A percentile compares a stretch with the other conserved stretches of the same genome.
These are phyloP conservation scores for Lactarius sp. DNA, from an alignment of 768 basidiomycete genomes.

Conservation along the genomic window DNA sequence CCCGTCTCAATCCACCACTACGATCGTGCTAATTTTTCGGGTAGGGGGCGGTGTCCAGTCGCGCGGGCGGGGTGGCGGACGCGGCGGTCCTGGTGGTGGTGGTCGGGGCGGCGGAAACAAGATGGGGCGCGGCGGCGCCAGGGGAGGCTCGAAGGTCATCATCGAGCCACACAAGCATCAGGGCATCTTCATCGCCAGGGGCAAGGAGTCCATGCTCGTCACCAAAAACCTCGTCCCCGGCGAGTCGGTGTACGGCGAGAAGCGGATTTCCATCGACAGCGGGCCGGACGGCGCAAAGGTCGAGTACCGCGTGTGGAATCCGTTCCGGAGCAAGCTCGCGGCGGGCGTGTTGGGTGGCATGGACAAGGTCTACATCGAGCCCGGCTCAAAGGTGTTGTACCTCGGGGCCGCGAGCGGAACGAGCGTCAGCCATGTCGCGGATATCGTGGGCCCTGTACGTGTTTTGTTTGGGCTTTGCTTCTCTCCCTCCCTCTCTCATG, in stretches of 20 bases:
- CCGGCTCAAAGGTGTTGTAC: slow-evolving; percentile 95
- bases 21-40: slow-evolving; percentile 3
- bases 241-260: slow-evolving; percentile 97
- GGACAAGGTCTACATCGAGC: slow-evolving; percentile 87
- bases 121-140: slow-evolving; percentile 70
- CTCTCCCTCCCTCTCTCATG: slow-evolving; percentile 17
- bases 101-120: slow-evolving; percentile 50
- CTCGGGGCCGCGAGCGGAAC: slow-evolving; percentile 98
- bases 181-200: slow-evolving; percentile 95
- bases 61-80: slow-evolving; percentile 32
- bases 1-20: background rate
- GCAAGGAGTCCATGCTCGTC: slow-evolving; percentile 95
- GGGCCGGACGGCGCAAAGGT: slow-evolving; percentile 77
- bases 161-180: slow-evolving; percentile 93
- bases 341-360: slow-evolving; percentile 95
- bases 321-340: slow-evolving; percentile 94
- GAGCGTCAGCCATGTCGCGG: slow-evolving; percentile 97
- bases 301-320: slow-evolving; percentile 99
- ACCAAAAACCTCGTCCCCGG: slow-evolving; percentile 98
- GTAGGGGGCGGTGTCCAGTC: slow-evolving; percentile 31
- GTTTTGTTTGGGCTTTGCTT: background rate
- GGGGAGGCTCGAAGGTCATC: slow-evolving; percentile 82
- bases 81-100: slow-evolving; percentile 52
- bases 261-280: slow-evolving; percentile 83
- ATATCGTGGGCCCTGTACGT: slow-evolving; percentile 93